A percentile compares a stretch with the other conserved stretches of the same genome.
Evolutionary conservation across 2,329 filamentous ascomycete genomes (phyloP).

Genomic region (Alternaria atra): DNA sequence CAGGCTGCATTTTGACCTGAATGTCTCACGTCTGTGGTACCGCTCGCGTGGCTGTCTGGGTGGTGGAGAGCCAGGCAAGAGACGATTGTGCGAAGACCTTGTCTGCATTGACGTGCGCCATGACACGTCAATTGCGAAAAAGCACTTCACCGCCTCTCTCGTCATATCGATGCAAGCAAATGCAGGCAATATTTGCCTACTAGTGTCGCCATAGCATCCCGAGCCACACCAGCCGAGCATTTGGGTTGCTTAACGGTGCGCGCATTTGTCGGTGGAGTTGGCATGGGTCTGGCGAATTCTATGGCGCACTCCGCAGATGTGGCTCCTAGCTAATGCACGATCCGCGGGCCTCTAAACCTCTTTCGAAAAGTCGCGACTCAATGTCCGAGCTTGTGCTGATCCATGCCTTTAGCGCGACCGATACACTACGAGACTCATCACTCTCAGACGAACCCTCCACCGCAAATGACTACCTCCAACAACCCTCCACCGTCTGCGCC

Average conservation of each 20-base stretch:
- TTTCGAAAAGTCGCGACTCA: constrained; percentile 25
- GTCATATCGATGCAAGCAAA: constrained; percentile 6
- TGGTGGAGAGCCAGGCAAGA: constrained; percentile 13
- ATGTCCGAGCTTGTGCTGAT: constrained; percentile 24
- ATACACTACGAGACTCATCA: constrained; percentile 38
- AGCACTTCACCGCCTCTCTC: constrained; percentile 15
- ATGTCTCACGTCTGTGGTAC: constrained; percentile 28
- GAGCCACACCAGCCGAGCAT: constrained; percentile 6
- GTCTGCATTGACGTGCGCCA: constrained; percentile 19
- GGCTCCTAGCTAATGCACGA: constrained; percentile 40
- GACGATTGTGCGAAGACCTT: constrained; percentile 13
- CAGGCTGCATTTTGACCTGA: constrained; percentile 5
- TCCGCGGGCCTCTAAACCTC: constrained; percentile 21
- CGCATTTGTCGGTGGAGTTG: constrained; percentile 18
- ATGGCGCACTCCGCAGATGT: constrained; percentile 36
- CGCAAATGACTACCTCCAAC: constrained; percentile 46
- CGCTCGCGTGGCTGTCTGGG: constrained; percentile 26
- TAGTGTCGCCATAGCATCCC: constrained; percentile 7
- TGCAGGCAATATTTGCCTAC: constrained; percentile 10
- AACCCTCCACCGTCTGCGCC: constrained; percentile 48
- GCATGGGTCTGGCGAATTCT: constrained; percentile 29
- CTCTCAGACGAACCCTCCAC: constrained; percentile 42
- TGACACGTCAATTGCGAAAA: constrained; percentile 26
- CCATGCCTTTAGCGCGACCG: constrained; percentile 38
- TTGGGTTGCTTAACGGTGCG: constrained; percentile 12